Conservation (phyloP, 1,139 yeast species). For the Magnusiomyces suaveolens region DNA sequence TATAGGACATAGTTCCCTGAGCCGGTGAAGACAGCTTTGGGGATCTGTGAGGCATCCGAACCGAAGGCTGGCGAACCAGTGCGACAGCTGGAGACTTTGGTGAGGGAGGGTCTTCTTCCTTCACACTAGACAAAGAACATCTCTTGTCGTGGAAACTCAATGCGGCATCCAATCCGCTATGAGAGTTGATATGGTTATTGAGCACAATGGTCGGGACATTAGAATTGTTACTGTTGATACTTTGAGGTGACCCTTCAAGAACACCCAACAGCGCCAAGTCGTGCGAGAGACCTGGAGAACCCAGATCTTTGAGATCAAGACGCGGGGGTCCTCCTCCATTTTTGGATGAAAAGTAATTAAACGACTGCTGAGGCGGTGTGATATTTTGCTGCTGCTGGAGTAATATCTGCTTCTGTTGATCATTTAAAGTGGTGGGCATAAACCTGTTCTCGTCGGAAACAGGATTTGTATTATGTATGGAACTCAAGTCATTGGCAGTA, state of each 20-base stretch:
- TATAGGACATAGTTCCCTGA: not conserved
- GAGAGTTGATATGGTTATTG: not conserved
- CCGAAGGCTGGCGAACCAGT: conserved; percentile 3
- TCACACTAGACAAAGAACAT: not conserved
- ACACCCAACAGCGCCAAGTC: conserved; percentile 8
- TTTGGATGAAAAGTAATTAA: not conserved
- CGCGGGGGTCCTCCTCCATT: conserved; percentile 11
- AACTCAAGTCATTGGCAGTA: not conserved
- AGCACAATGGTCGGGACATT: not conserved
- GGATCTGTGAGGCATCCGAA: not conserved
- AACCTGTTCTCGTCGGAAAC: not conserved
- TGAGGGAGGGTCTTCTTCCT: conserved; percentile 4
- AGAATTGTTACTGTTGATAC: not conserved
- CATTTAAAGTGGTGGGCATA: not conserved
- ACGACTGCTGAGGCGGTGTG: not conserved
- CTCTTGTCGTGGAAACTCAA: not conserved
- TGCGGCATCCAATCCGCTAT: not conserved
- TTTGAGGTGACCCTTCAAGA: not conserved
- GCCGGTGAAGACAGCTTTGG: conserved; percentile 11
- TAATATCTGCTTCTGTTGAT: conserved; percentile 3
- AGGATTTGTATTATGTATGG: not conserved
- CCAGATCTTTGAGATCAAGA: conserved; percentile 13
- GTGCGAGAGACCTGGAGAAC: conserved; percentile 9
- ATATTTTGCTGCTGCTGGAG: conserved; percentile 1
- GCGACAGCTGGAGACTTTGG: conserved; percentile 5